Percentiles rank a stretch among this genome's conserved stretches.
Conservation (phyloP, 2,329 filamentous ascomycete species). For the Pyricularia sp. region DNA sequence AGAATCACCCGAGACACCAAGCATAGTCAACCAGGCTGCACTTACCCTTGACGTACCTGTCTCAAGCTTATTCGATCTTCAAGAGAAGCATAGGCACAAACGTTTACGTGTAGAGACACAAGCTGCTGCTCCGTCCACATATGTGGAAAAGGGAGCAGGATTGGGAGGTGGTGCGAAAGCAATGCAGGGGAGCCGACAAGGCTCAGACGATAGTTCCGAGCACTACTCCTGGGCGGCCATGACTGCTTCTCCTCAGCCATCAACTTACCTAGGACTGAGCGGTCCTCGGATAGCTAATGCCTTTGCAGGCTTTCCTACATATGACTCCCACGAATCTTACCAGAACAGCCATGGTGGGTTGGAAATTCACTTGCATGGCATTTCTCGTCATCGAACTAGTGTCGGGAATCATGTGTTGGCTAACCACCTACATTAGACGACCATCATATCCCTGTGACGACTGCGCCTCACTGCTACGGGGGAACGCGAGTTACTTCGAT, state of each 20-base stretch:
- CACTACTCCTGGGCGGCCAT: constrained; percentile 1
- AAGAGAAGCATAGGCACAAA: constrained; percentile 12
- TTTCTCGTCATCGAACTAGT: not conserved
- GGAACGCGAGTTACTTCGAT: not conserved
- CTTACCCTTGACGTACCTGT: constrained; percentile 18
- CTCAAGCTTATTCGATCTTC: constrained; percentile 16
- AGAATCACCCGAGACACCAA: constrained; percentile 8
- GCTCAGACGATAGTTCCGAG: not conserved
- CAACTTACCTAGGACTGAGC: constrained; percentile 12
- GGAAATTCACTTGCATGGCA: not conserved
- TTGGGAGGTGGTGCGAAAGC: not conserved
- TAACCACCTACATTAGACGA: not conserved
- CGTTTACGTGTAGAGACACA: constrained; percentile 13
- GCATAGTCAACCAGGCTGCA: constrained; percentile 21
- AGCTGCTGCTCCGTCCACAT: not conserved
- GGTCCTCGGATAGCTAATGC: constrained; percentile 19
- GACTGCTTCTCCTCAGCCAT: constrained; percentile 8
- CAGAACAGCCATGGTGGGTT: not conserved
- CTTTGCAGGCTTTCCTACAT: constrained; percentile 20
- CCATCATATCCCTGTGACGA: not conserved
- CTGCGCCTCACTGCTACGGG: not conserved
- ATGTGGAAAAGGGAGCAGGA: not conserved
- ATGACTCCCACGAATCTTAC: constrained; percentile 18
- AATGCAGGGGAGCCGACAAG: not conserved
- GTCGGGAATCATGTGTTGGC: not conserved